phyloP scores from a whole-genome alignment of 2,329 filamentous ascomycete species.

The Plectosphaerella plurivora region DNA sequence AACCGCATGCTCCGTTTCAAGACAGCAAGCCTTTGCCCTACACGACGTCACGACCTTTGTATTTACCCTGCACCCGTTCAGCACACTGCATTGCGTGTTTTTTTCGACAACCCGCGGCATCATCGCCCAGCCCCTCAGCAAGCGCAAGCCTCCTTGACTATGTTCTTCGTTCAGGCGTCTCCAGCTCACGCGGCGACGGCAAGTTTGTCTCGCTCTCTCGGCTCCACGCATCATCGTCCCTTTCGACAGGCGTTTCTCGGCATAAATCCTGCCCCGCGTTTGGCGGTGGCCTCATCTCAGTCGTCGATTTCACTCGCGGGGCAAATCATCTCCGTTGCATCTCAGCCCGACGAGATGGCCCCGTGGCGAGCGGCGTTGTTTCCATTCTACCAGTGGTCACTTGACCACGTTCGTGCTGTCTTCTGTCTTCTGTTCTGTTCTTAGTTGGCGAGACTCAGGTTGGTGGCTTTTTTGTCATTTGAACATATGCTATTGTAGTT shows the following conservation, averaged over 20 bases:
- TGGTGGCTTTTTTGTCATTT: neutral
- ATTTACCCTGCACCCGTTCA: slow-evolving; percentile 5
- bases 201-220: neutral
- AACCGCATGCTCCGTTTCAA: slow-evolving; percentile 5
- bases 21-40: slow-evolving; percentile 3
- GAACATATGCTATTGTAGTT: neutral
- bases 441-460: neutral
- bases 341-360: neutral
- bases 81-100: slow-evolving; percentile 10
- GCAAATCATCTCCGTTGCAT: neutral
- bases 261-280: neutral
- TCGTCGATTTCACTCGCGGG: neutral
- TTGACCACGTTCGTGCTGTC: no score
- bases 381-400: neutral
- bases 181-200: neutral
- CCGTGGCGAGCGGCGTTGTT: neutral
- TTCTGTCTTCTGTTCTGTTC: neutral
- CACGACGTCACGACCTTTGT: slow-evolving; percentile 17
- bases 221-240: neutral
- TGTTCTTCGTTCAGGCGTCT: neutral
- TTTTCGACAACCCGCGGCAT: slow-evolving; percentile 7
- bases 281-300: neutral
- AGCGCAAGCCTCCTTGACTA: slow-evolving; percentile 6
- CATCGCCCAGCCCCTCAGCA: slow-evolving; percentile 1
- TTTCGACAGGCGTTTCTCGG: neutral